These are phyloP conservation scores for Cadophora malorum DNA, from an alignment of 2,329 filamentous ascomycete species.

Conservation along the genomic window DNA sequence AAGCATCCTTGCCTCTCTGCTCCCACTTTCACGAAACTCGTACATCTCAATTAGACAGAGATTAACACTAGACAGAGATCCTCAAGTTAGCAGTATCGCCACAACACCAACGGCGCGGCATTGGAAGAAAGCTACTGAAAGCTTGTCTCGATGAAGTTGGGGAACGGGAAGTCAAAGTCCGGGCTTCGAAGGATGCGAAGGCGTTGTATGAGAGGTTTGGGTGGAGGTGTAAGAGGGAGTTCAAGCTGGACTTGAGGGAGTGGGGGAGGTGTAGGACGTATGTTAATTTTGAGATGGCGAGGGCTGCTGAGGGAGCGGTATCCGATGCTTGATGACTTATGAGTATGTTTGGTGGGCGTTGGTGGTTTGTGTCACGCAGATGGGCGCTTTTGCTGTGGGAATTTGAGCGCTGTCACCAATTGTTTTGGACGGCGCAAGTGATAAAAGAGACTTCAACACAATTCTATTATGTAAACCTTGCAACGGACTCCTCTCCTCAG, in stretches of 20 bases:
- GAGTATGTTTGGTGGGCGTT: neutral
- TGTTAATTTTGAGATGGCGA: conserved; percentile 21
- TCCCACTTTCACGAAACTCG: no score
- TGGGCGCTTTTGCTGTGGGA: no score
- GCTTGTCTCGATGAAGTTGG: conserved; percentile 10
- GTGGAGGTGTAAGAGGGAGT: conserved; percentile 8
- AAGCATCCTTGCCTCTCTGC: neutral
- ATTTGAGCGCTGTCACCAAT: no score
- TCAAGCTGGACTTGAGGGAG: conserved; percentile 20
- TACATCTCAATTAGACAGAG: no score
- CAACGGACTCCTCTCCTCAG: no score
- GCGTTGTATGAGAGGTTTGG: conserved; percentile 26
- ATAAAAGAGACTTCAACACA: no score
- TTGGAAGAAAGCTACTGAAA: neutral
- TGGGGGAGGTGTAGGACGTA: conserved; percentile 15
- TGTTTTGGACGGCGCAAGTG: no score
- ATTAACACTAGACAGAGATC: conserved; percentile 1
- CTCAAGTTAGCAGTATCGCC: conserved; percentile 14
- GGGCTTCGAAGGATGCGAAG: conserved; percentile 4
- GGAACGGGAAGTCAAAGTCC: conserved; percentile 7
- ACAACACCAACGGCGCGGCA: conserved; percentile 16
- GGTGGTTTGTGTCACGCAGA: neutral
- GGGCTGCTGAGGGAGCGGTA: neutral
- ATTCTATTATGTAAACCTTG: no score
- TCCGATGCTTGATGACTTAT: neutral